Percentiles rank a stretch among this genome's conserved stretches.
Conservation (phyloP, 176 grass and related monocot species). For the Aechmea fasciata region DNA sequence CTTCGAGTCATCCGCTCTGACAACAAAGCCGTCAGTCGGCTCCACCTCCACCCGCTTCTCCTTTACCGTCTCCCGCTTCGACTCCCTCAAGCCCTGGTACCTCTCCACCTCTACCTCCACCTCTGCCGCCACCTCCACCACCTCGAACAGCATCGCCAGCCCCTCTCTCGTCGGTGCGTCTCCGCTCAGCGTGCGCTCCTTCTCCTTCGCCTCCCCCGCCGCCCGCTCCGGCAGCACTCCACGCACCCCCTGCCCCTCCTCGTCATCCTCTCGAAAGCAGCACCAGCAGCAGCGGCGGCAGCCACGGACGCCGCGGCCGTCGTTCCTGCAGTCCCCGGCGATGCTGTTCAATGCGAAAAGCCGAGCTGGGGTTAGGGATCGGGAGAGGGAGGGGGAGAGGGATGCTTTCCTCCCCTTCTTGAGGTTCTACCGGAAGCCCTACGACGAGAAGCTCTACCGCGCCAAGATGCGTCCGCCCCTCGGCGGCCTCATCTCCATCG, state of each 20-base stretch:
- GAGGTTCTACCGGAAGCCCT: constrained; percentile 77
- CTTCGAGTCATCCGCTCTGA: constrained; percentile 34
- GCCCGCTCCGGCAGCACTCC: constrained; percentile 43
- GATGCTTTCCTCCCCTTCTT: constrained; percentile 82
- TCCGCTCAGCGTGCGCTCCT: constrained; percentile 80
- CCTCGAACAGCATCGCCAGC: constrained; percentile 43
- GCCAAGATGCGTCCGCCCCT: constrained; percentile 88
- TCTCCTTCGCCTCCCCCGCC: constrained; percentile 93
- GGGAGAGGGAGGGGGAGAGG: constrained; percentile 42
- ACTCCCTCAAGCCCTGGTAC: constrained; percentile 97
- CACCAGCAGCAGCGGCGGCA: constrained; percentile 25
- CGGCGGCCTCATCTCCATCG: constrained; percentile 84
- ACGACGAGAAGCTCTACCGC: constrained; percentile 93
- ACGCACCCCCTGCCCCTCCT: constrained; percentile 13
- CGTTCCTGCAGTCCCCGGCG: constrained; percentile 86
- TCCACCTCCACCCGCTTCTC: constrained; percentile 93
- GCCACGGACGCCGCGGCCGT: constrained; percentile 76
- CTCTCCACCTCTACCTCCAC: constrained; percentile 75
- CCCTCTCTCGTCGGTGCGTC: constrained; percentile 88
- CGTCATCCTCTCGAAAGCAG: constrained; percentile 28
- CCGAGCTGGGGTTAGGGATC: constrained; percentile 35
- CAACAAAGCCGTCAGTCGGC: constrained; percentile 16
- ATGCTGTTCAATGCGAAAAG: constrained; percentile 70
- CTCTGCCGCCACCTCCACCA: constrained; percentile 29
- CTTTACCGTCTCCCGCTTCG: constrained; percentile 58